These are phyloP conservation scores for Aspergillus cavernicola DNA, from an alignment of 495 filamentous ascomycete species.

Conservation along the genomic window DNA sequence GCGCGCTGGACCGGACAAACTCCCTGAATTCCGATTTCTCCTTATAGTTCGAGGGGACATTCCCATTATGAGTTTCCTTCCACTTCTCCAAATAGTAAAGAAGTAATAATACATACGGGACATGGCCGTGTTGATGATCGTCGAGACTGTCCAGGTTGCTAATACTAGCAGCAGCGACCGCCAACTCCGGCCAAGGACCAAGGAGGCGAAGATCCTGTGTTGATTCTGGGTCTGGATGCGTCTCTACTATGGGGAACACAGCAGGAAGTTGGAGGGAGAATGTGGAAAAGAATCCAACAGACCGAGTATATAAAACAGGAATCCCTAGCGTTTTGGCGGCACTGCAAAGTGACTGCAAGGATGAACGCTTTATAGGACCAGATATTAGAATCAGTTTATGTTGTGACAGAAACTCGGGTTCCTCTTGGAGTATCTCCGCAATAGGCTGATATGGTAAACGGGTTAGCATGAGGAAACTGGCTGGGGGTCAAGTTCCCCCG, in stretches of 20 bases:
- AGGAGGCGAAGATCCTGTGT: constrained; percentile 84
- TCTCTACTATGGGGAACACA: constrained; percentile 91
- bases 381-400: constrained; percentile 76
- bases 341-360: constrained; percentile 54
- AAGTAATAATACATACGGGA: constrained; percentile 83
- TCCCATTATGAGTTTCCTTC: constrained; percentile 68
- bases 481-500: neutral
- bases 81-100: constrained; percentile 83
- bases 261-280: constrained; percentile 73
- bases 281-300: constrained; percentile 81
- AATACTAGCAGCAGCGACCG: constrained; percentile 56
- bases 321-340: constrained; percentile 59
- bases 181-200: constrained; percentile 82
- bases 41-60: constrained; percentile 67
- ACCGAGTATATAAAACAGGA: constrained; percentile 80
- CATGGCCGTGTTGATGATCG: constrained; percentile 84
- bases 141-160: constrained; percentile 64
- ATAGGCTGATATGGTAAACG: constrained; percentile 27
- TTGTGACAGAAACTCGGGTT: constrained; percentile 44
- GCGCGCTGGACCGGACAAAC: constrained; percentile 59
- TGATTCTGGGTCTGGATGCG: constrained; percentile 84
- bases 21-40: constrained; percentile 83
- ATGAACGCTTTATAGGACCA: constrained; percentile 58
- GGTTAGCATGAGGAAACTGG: constrained; percentile 9
- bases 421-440: constrained; percentile 33